phyloP scores from a whole-genome alignment of 768 basidiomycete species.

The Hypholoma sublateritium region DNA sequence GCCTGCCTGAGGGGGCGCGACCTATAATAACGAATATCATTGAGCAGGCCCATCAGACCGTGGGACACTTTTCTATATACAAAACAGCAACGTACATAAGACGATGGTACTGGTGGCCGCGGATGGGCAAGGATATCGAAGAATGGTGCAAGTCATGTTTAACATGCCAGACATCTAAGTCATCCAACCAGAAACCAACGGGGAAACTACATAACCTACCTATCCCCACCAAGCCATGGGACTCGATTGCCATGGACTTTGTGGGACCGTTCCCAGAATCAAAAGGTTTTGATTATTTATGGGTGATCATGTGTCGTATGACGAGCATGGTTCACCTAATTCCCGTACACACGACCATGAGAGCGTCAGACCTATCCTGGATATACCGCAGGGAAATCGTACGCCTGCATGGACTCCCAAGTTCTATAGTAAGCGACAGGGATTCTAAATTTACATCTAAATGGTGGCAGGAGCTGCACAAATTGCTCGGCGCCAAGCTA shows the following conservation, averaged over 20 bases:
- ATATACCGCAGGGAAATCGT: constrained; percentile 27
- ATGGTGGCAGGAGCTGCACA: no score
- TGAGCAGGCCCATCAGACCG: constrained; percentile 22
- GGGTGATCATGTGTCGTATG: constrained; percentile 29
- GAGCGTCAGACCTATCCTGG: constrained; percentile 28
- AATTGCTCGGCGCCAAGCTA: no score
- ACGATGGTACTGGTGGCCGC: constrained; percentile 34
- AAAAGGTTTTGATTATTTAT: constrained; percentile 26
- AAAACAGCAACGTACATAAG: constrained; percentile 28
- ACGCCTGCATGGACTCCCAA: constrained; percentile 16
- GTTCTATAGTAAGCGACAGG: no score
- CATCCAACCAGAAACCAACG: constrained; percentile 9
- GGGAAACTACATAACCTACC: constrained; percentile 30
- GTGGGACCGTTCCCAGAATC: constrained; percentile 32
- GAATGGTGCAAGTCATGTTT: constrained; percentile 24
- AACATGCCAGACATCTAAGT: constrained; percentile 24
- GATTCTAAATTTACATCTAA: no score
- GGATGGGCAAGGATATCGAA: constrained; percentile 16
- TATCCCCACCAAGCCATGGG: constrained; percentile 29
- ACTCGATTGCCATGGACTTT: constrained; percentile 29
- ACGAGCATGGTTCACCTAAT: constrained; percentile 33
- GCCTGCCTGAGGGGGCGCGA: constrained; percentile 15
- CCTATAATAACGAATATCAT: constrained; percentile 12
- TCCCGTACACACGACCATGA: constrained; percentile 22
- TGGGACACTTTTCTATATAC: constrained; percentile 32